phyloP scores from a whole-genome alignment of 805 yeast genomes.

The Saccharomycopsis fodiens region DNA sequence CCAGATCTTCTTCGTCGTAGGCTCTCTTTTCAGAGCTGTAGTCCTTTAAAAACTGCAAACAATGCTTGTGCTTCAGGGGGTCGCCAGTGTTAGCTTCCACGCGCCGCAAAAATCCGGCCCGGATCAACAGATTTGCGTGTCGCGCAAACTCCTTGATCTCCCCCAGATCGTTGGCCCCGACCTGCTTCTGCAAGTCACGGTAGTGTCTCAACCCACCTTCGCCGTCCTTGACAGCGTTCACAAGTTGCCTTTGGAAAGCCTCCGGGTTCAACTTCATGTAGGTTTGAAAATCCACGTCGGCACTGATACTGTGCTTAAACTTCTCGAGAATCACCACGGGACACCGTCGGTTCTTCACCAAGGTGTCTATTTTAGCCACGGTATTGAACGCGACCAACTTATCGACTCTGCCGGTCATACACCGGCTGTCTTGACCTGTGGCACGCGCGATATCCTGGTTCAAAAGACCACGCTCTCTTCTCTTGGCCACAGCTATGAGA shows the following conservation, averaged over 20 bases:
- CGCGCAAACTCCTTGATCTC: background rate
- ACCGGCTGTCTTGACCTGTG: slow-evolving; percentile 8
- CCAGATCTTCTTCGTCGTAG: background rate
- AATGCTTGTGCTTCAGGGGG: background rate
- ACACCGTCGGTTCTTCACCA: background rate
- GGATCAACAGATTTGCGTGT: background rate
- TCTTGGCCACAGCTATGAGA: slow-evolving; percentile 4
- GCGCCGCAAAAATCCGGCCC: background rate
- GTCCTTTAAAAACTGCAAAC: background rate
- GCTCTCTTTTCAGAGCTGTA: background rate
- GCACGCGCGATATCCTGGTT: background rate
- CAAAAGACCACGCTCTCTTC: slow-evolving; percentile 1
- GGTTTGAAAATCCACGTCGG: background rate
- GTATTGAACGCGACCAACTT: slow-evolving; percentile 1
- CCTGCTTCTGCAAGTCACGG: background rate
- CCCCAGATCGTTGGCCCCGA: background rate
- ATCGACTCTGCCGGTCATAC: slow-evolving; percentile 3
- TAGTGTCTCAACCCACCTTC: background rate
- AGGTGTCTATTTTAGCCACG: background rate
- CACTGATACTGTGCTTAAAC: background rate
- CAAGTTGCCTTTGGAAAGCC: background rate
- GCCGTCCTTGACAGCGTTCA: background rate
- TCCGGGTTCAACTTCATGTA: background rate
- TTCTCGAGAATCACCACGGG: slow-evolving; percentile 3
- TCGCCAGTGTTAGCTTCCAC: background rate